phyloP scores from a whole-genome alignment of 2,329 filamentous ascomycete genomes.

The Fusarium sp. region DNA sequence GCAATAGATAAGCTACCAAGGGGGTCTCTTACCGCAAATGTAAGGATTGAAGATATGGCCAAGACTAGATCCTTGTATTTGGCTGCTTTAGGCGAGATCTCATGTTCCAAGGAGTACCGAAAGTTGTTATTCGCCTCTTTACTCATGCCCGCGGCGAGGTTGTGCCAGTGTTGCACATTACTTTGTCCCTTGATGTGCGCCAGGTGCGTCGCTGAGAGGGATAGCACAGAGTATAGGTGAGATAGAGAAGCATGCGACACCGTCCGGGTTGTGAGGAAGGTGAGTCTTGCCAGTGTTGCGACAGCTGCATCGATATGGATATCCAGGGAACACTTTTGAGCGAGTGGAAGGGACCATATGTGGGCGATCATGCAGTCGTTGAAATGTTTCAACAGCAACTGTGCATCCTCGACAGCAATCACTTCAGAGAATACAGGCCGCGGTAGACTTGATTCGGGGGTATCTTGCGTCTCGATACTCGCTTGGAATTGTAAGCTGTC shows the following conservation, averaged over 20 bases:
- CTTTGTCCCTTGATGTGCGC: not conserved
- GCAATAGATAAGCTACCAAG: not conserved
- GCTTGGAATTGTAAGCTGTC: too few relatives aligned
- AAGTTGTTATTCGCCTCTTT: not conserved
- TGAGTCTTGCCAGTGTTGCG: not conserved
- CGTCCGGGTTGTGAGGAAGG: not conserved
- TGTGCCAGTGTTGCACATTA: not conserved
- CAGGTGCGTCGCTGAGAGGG: not conserved
- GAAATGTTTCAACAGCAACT: not conserved
- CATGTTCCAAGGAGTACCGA: not conserved
- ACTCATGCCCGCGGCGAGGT: not conserved
- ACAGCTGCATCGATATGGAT: slow-evolving; percentile 1
- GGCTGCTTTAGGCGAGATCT: not conserved
- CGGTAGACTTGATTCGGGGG: not conserved
- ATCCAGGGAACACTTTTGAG: not conserved
- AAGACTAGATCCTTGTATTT: not conserved
- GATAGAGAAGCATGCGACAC: not conserved
- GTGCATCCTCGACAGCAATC: not conserved
- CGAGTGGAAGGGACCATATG: not conserved
- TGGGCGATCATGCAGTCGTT: slow-evolving; percentile 1
- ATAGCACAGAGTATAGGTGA: not conserved
- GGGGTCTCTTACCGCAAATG: not conserved
- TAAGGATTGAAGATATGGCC: not conserved
- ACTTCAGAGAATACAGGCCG: not conserved
- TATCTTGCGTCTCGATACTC: too few relatives aligned